These are phyloP conservation scores for Graphilbum sp. DNA, from an alignment of 2,329 filamentous ascomycete genomes.

Conservation along the genomic window DNA sequence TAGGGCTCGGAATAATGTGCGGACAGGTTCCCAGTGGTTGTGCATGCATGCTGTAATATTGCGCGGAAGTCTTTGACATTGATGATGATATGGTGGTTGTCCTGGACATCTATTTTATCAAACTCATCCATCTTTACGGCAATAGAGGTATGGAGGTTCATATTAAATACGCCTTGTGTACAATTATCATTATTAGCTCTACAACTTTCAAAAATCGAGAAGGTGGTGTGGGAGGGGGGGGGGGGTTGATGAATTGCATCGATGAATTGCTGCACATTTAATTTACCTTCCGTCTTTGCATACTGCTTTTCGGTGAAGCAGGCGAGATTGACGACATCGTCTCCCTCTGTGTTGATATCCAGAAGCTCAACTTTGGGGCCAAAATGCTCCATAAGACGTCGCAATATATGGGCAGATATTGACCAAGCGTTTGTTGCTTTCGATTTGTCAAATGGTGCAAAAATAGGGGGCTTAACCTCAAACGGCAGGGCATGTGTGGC, in stretches of 20 bases:
- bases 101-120: slow-evolving; percentile 55
- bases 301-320: slow-evolving; percentile 65
- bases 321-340: slow-evolving; percentile 58
- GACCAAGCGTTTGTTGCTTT: slow-evolving; percentile 55
- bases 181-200: not conserved
- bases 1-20: slow-evolving; percentile 57
- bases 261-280: no score
- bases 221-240: no score
- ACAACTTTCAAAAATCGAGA: no score
- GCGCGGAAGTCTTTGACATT: slow-evolving; percentile 72
- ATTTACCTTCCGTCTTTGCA: slow-evolving; percentile 45
- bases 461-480: slow-evolving; percentile 55
- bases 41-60: slow-evolving; percentile 59
- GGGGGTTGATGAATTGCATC: no score
- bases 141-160: slow-evolving; percentile 66
- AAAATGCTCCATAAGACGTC: slow-evolving; percentile 67
- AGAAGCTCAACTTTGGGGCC: slow-evolving; percentile 66
- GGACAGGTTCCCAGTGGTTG: slow-evolving; percentile 47
- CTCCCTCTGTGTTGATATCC: slow-evolving; percentile 58
- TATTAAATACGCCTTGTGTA: slow-evolving; percentile 56
- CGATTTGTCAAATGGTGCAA: slow-evolving; percentile 56
- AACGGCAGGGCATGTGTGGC: slow-evolving; percentile 66
- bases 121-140: slow-evolving; percentile 64
- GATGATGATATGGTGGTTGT: slow-evolving; percentile 63
- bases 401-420: slow-evolving; percentile 53